These are phyloP conservation scores for Trichoderma asperellum DNA, from an alignment of 2,329 filamentous ascomycete genomes.

Conservation along the genomic window DNA sequence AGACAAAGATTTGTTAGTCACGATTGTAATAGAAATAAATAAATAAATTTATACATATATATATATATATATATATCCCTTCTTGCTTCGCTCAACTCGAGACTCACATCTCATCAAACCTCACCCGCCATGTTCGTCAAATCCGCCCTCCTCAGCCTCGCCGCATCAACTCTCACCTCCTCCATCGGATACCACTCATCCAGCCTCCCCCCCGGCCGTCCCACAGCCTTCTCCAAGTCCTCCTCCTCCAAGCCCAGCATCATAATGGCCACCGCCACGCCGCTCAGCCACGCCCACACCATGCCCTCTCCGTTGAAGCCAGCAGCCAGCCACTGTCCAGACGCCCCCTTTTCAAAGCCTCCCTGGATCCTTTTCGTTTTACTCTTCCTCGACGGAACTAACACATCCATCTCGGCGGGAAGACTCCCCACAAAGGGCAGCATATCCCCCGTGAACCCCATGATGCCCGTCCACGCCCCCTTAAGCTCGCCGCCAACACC, in stretches of 20 bases:
- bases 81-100: too few relatives aligned
- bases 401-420: conserved; percentile 27
- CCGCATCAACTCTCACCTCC: conserved; percentile 39
- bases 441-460: conserved; percentile 53
- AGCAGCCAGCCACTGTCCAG: conserved; percentile 56
- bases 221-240: conserved; percentile 37
- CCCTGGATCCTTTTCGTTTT: not conserved
- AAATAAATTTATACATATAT: not conserved
- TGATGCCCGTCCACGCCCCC: conserved; percentile 54
- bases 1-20: not conserved
- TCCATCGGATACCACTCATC: conserved; percentile 49
- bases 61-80: not conserved
- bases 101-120: not conserved
- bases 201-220: conserved; percentile 44
- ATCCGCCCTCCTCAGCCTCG: conserved; percentile 44
- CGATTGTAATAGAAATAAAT: not conserved
- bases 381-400: not conserved
- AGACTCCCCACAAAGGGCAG: conserved; percentile 57
- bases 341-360: not conserved
- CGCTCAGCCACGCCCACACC: conserved; percentile 58
- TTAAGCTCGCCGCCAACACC: conserved; percentile 40
- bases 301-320: conserved; percentile 59
- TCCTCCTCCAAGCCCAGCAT: conserved; percentile 46
- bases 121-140: conserved; percentile 40
- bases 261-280: conserved; percentile 52